Evolutionary conservation across 2,329 filamentous ascomycete species (phyloP).

Genomic region (Daldinia sp.): DNA sequence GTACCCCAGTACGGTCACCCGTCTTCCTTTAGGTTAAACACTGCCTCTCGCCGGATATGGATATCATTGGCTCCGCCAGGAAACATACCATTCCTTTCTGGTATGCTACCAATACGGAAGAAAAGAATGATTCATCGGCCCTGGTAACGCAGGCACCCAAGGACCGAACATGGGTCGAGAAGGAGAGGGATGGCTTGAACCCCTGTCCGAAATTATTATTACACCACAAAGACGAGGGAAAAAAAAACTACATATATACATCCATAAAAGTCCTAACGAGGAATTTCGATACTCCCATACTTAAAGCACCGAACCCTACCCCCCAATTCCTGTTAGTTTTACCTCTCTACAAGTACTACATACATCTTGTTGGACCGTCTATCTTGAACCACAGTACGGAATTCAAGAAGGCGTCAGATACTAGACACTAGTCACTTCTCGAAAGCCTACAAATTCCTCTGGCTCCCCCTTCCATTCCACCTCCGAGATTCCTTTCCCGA

Average conservation of each 20-base stretch:
- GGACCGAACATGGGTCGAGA: constrained; percentile 38
- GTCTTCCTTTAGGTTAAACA: constrained; percentile 42
- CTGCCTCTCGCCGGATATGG: constrained; percentile 44
- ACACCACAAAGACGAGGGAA: constrained; percentile 41
- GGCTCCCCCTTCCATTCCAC: constrained; percentile 30
- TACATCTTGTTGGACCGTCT: constrained; percentile 10
- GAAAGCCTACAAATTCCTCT: constrained; percentile 37
- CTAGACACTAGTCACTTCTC: constrained; percentile 32
- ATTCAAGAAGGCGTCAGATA: constrained; percentile 24
- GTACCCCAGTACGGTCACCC: constrained; percentile 41
- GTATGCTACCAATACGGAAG: constrained; percentile 40
- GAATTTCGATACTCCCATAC: constrained; percentile 38
- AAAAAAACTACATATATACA: constrained; percentile 32
- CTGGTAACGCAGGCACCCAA: constrained; percentile 42
- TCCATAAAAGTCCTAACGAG: constrained; percentile 43
- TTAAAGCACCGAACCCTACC: constrained; percentile 37
- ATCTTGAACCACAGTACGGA: constrained; percentile 16
- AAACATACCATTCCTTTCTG: constrained; percentile 48
- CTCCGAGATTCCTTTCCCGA: constrained; percentile 29
- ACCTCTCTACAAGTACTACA: constrained; percentile 13
- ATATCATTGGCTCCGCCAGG: constrained; percentile 41
- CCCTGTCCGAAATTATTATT: constrained; percentile 42
- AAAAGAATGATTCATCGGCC: constrained; percentile 46
- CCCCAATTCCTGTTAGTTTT: constrained; percentile 19
- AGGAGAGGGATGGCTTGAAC: constrained; percentile 33